Conservation (phyloP, 164 flowering plant genomes). For the Echeveria elegans region DNA sequence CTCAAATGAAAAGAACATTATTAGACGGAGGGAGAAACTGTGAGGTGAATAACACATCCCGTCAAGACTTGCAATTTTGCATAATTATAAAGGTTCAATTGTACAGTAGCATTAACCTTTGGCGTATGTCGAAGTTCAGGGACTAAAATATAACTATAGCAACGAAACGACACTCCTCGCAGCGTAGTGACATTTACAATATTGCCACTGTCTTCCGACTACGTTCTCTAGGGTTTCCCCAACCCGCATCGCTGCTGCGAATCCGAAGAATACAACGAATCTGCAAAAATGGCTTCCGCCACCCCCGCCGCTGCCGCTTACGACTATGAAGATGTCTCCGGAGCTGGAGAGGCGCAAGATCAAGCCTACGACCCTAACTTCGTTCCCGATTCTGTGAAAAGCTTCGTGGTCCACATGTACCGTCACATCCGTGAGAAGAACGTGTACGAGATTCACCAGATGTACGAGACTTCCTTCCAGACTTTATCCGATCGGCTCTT, state of each 20-base stretch:
- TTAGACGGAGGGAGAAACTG: no score
- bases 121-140: no score
- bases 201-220: background rate
- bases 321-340: slow-evolving; percentile 26
- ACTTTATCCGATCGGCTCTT: slow-evolving; percentile 69
- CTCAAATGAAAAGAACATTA: no score
- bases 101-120: no score
- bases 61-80: no score
- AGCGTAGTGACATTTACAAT: background rate
- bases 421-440: slow-evolving; percentile 94
- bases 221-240: background rate
- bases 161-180: background rate
- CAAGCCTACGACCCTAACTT: slow-evolving; percentile 71
- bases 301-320: slow-evolving; percentile 14
- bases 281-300: slow-evolving; percentile 12
- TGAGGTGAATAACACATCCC: no score
- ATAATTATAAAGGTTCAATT: no score
- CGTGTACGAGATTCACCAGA: slow-evolving; percentile 94
- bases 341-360: slow-evolving; percentile 14
- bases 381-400: slow-evolving; percentile 91
- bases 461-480: slow-evolving; percentile 92
- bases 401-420: slow-evolving; percentile 90
- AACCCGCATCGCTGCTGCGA: background rate
- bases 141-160: background rate
- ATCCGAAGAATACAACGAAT: background rate